Evolutionary conservation across 192 early-diverging fungal species (phyloP).

Genomic region (Gonapodya prolifera): DNA sequence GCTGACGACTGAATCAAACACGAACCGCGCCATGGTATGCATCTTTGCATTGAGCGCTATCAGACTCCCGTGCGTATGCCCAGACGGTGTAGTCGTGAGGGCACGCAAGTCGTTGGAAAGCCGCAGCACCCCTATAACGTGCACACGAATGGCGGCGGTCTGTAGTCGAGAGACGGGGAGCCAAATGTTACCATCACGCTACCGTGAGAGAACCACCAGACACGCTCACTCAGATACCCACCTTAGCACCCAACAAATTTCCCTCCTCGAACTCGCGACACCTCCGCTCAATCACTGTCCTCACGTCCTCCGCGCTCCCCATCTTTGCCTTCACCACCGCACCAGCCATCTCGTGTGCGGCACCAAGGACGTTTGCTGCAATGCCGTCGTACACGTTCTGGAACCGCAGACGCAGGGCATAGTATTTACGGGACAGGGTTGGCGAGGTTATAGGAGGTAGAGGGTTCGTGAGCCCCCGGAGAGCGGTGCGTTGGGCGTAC

Average conservation of each 20-base stretch:
- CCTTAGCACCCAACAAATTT: background rate
- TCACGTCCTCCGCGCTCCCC: background rate
- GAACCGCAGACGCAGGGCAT: background rate
- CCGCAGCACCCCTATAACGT: background rate
- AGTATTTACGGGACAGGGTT: background rate
- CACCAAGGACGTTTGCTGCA: background rate
- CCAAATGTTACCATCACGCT: no score
- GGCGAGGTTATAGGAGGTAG: background rate
- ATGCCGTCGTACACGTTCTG: background rate
- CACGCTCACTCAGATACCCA: no score
- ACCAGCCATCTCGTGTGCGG: background rate
- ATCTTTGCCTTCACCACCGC: background rate
- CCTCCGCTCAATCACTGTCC: background rate
- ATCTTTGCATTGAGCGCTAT: background rate
- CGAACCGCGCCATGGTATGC: background rate
- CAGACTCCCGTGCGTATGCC: background rate
- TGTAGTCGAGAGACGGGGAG: no score
- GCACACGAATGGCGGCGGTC: background rate
- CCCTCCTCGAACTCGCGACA: background rate
- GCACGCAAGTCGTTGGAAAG: background rate
- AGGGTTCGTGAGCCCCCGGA: background rate
- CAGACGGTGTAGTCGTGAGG: background rate
- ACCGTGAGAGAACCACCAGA: no score
- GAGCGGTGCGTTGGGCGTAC: background rate
- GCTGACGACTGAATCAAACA: background rate